These are phyloP conservation scores for Hemerocallis citrina DNA, from an alignment of 106 monocot genomes.

Conservation along the genomic window DNA sequence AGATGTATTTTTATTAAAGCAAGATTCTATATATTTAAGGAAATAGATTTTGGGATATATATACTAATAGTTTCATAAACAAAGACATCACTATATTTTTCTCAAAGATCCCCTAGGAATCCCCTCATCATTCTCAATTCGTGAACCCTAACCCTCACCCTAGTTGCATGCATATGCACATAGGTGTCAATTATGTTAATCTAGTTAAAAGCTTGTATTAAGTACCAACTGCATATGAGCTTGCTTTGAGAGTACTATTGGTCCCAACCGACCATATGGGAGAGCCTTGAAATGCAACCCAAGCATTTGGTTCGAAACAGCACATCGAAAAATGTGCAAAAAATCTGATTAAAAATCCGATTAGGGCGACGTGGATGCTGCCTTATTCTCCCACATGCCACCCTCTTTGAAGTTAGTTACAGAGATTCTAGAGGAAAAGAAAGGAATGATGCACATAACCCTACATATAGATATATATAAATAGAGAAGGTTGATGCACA, in stretches of 20 bases:
- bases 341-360: neutral
- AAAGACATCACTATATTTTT: neutral
- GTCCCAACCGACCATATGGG: neutral
- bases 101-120: constrained; percentile 1
- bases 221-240: neutral
- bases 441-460: neutral
- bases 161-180: too few relatives aligned
- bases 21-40: neutral
- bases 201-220: too few relatives aligned
- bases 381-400: neutral
- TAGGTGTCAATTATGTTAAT: too few relatives aligned
- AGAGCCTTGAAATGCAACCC: neutral
- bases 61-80: neutral
- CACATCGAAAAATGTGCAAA: neutral
- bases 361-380: neutral
- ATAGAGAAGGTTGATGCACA: neutral
- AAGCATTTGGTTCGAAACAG: neutral
- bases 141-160: too few relatives aligned
- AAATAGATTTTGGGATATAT: neutral
- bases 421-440: neutral
- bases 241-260: neutral
- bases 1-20: neutral
- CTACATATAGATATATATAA: constrained; percentile 1
- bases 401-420: neutral
- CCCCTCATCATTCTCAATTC: neutral